These are phyloP conservation scores for Trametes versicolor DNA, from an alignment of 1,284 basidiomycete species.

Conservation along the genomic window DNA sequence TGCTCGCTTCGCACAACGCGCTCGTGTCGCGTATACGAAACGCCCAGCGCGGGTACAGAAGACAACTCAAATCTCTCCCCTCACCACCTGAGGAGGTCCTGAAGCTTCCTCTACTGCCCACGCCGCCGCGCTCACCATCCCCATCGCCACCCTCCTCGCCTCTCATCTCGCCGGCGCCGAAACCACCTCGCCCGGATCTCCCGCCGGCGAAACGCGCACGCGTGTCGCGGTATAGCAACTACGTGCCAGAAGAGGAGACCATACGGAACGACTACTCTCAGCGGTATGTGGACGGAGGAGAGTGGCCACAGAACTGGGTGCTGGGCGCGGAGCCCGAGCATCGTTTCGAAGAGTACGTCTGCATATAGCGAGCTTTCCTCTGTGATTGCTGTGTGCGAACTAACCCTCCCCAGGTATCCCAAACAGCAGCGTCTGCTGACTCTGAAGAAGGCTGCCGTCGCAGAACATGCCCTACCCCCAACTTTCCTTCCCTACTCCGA, in stretches of 20 bases:
- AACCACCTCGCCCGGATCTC: slow-evolving; percentile 61
- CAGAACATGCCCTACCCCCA: slow-evolving; percentile 69
- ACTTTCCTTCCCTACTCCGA: slow-evolving; percentile 72
- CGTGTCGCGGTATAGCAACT: slow-evolving; percentile 74
- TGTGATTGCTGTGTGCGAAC: slow-evolving; percentile 1
- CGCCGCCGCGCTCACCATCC: slow-evolving; percentile 54
- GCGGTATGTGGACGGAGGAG: slow-evolving; percentile 89
- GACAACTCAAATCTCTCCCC: slow-evolving; percentile 49
- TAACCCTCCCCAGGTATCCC: slow-evolving; percentile 72
- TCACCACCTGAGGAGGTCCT: slow-evolving; percentile 53
- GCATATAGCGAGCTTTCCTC: background rate
- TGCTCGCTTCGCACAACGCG: slow-evolving; percentile 58
- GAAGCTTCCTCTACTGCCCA: slow-evolving; percentile 58
- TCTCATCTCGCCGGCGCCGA: slow-evolving; percentile 47
- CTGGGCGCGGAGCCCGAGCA: slow-evolving; percentile 85
- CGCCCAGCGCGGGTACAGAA: slow-evolving; percentile 53
- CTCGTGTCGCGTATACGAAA: slow-evolving; percentile 54
- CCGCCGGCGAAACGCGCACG: slow-evolving; percentile 77
- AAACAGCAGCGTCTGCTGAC: slow-evolving; percentile 86
- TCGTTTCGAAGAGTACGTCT: slow-evolving; percentile 91
- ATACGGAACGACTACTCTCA: slow-evolving; percentile 95
- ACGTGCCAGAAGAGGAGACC: slow-evolving; percentile 91
- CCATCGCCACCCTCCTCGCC: slow-evolving; percentile 60
- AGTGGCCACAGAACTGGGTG: slow-evolving; percentile 93
- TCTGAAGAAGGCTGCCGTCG: slow-evolving; percentile 80